These are phyloP conservation scores for Hypsizygus marmoreus DNA, from an alignment of 768 basidiomycete genomes.

Conservation along the genomic window DNA sequence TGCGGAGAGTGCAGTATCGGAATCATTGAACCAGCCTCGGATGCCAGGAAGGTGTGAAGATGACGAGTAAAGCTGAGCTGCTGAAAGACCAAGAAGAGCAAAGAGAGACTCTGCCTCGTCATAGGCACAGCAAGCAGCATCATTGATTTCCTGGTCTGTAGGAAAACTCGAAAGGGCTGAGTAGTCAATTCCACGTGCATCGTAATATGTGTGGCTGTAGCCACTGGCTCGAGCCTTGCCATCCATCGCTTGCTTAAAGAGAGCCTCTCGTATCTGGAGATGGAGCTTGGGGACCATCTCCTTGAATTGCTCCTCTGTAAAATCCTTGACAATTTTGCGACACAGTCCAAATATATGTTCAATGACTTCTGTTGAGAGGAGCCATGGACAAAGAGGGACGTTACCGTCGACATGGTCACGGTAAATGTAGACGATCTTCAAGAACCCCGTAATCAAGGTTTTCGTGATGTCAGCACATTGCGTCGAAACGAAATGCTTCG, in stretches of 20 bases:
- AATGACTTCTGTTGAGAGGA: slow-evolving; percentile 32
- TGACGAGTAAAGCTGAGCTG: slow-evolving; percentile 3
- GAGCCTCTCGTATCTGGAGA: not conserved
- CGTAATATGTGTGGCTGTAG: slow-evolving; percentile 13
- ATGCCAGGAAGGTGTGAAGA: slow-evolving; percentile 5
- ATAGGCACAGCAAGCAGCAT: slow-evolving; percentile 14
- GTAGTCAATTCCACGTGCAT: slow-evolving; percentile 9
- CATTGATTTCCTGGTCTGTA: not conserved
- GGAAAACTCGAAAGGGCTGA: not conserved
- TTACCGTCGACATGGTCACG: slow-evolving; percentile 29
- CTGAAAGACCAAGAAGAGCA: slow-evolving; percentile 18
- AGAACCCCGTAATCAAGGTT: slow-evolving; percentile 31
- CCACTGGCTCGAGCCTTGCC: slow-evolving; percentile 11
- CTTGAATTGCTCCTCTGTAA: slow-evolving; percentile 31
- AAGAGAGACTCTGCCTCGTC: slow-evolving; percentile 22
- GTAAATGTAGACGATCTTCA: slow-evolving; percentile 33
- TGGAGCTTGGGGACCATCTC: slow-evolving; percentile 28
- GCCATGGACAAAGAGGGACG: slow-evolving; percentile 33
- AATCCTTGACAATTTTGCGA: slow-evolving; percentile 34
- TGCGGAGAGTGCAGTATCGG: too few relatives aligned
- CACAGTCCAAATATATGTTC: slow-evolving; percentile 36
- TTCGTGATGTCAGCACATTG: slow-evolving; percentile 33
- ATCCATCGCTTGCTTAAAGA: not conserved
- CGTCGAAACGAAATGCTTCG: slow-evolving; percentile 31
- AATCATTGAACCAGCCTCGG: not conserved